phyloP scores from a whole-genome alignment of 805 yeast species.

The Komagataella pseudopastoris region DNA sequence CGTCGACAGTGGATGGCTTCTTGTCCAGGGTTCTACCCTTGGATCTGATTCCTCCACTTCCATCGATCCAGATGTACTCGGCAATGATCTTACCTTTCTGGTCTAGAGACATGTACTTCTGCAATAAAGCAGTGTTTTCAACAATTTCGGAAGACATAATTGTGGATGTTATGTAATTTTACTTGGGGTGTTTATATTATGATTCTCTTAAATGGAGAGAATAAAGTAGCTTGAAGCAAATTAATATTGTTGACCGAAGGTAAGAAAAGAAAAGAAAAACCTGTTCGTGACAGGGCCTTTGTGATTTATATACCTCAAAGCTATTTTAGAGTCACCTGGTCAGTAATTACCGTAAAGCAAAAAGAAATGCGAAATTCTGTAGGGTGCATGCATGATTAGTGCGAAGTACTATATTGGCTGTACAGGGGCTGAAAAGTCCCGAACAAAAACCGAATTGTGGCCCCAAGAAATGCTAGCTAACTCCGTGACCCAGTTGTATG shows the following conservation, averaged over 20 bases:
- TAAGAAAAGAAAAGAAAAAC: neutral
- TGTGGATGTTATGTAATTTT: neutral
- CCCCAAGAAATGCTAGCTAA: neutral
- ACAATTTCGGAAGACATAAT: conserved; percentile 14
- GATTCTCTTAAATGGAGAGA: neutral
- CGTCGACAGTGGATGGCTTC: conserved; percentile 60
- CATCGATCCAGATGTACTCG: conserved; percentile 97
- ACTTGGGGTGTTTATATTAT: neutral
- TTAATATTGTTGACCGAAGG: neutral
- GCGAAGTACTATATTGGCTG: neutral
- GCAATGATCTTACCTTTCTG: conserved; percentile 85
- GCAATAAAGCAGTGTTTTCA: conserved; percentile 67
- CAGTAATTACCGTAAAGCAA: neutral
- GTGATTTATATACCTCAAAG: neutral
- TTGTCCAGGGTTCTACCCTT: conserved; percentile 80
- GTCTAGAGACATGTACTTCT: conserved; percentile 71
- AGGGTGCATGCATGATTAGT: neutral
- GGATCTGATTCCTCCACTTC: conserved; percentile 81
- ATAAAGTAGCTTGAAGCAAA: neutral
- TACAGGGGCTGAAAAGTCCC: neutral
- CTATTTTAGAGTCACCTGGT: neutral
- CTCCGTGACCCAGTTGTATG: neutral
- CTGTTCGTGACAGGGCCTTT: neutral
- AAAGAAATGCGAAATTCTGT: neutral
- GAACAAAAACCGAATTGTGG: neutral